A percentile compares a stretch with the other conserved stretches of the same genome.
Conservation (phyloP, 176 grass and related monocot species). For the Guadua angustifolia region DNA sequence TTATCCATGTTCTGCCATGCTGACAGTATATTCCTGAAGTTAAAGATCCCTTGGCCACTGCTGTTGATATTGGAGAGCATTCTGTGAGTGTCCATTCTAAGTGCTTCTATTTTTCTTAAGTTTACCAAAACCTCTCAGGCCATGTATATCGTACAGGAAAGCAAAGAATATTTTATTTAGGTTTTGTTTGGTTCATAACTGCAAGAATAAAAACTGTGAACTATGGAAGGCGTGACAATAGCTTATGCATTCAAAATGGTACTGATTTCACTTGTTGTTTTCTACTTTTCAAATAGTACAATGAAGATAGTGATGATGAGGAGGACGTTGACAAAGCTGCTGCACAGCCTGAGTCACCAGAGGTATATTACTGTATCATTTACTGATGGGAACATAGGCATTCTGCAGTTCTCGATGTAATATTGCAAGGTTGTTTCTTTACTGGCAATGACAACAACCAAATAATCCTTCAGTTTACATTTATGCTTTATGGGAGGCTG, state of each 20-base stretch:
- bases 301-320: constrained; percentile 79
- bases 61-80: constrained; percentile 93
- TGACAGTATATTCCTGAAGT: constrained; percentile 72
- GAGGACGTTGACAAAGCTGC: constrained; percentile 48
- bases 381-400: constrained; percentile 27
- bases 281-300: constrained; percentile 60
- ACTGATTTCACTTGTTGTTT: constrained; percentile 34
- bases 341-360: constrained; percentile 43
- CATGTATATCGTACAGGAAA: constrained; percentile 30
- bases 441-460: neutral
- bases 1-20: constrained; percentile 35
- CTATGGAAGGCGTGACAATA: constrained; percentile 12
- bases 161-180: neutral
- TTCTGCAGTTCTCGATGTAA: constrained; percentile 13
- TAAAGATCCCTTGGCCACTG: constrained; percentile 79
- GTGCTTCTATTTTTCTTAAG: constrained; percentile 12
- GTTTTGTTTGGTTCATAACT: constrained; percentile 16
- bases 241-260: constrained; percentile 20
- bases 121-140: constrained; percentile 10
- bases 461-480: constrained; percentile 16
- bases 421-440: constrained; percentile 22
- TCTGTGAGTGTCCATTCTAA: constrained; percentile 66
- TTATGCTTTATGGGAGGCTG: constrained; percentile 21
- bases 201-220: constrained; percentile 17
- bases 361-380: constrained; percentile 42